Base-by-base conservation (phyloP, 2,329 filamentous ascomycete species). In the Sarocladium strictum region DNA sequence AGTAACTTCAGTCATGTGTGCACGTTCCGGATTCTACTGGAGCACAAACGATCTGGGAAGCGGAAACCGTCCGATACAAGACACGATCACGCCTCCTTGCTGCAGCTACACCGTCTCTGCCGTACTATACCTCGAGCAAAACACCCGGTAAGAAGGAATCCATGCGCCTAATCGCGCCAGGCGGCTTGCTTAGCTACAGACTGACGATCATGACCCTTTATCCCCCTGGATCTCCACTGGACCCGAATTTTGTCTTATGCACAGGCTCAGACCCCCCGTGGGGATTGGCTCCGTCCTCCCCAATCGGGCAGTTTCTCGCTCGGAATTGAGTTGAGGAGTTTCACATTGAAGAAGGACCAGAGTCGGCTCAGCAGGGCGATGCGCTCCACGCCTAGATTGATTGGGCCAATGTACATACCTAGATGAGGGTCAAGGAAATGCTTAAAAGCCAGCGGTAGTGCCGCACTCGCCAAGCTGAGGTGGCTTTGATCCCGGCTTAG, bases 251-350 rank as follows among this genome's bases (percentile, higher is more conserved):
- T 23, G 15, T 47, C 7, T 29, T 47, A 23, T 47, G 14, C 12
- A 23, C 21, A 27, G 43, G n/a, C 43, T 47, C 15, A 15, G 21
- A 7, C 21, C 24, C n/a, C 27, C 47, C 27, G 27, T 51, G 47
- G 47, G 47, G 47, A 51, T 51, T 51, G 27, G 47, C 27, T 51
- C 47, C 47, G 47, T 51, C 14, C 27, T 17, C 17, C 47, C 47
- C 27, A 51, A 51, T 51, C 47, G 47, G 47, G 47, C 3, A 51
- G 21, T 21, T 33, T 32, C 3, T 23, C 3, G 26, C n/a, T 35
- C 47, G 47, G 47, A 35, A 23, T 21, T 35, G 29, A 21, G n/a
- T 15, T 35, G 21, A 43, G 24, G 9, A 3, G 47, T 51, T 51
- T 32, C 47, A 35, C 21, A 32, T 51, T 51, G 29, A 23, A 35